Base-by-base conservation (phyloP, 2,329 filamentous ascomycete species). In the Thielaviopsis populi region DNA sequence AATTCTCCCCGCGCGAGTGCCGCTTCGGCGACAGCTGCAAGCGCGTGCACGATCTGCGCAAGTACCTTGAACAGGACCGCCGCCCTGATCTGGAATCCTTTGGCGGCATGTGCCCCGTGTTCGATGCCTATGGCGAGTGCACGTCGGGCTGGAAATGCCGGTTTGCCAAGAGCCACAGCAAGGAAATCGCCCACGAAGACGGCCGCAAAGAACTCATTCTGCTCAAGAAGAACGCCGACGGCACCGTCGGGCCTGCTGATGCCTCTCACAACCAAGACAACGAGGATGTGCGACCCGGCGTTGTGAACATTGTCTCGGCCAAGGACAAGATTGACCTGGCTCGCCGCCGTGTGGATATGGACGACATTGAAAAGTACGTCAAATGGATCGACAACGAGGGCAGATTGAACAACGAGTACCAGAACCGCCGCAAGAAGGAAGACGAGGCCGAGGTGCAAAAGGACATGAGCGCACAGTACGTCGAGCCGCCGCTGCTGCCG, bases 141-240 rank as follows among this genome's bases (percentile, higher is more conserved):
- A 80, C 83, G 59, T 83, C 87, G 15, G 94, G 94, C 5, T 99
- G 92, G 91, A 95, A 92, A 73, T 99, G 94, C 73, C 87, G 92
- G 24, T 95, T 96, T 71, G 87, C 89, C 41, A 82, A 82, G 67
- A 95, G 89, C 67, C 94, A 99, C 74, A 94, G 90, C 69, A 80
- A 85, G 67, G 92, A 97, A 74, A 75, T 88, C 27, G 83, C 88
- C 68, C 83, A 79, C 22, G 84, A 86, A 63, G 91, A 95, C 72
- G 92, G 91, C 8, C 82, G 83, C 68, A 90, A 88, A 70, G 92
- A 97, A 74, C 75, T 97, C 62, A 78, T 92, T 2, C 78, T 96
- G 59, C 24, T 66, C 15, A 72, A 70, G 65, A 79, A 83, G 69
- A 65, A 74, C n/a, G 75, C 63, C 17, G 60, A 63, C 22, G 60